phyloP scores from a whole-genome alignment of 2,329 filamentous ascomycete genomes.

The Talaromyces sp. region DNA sequence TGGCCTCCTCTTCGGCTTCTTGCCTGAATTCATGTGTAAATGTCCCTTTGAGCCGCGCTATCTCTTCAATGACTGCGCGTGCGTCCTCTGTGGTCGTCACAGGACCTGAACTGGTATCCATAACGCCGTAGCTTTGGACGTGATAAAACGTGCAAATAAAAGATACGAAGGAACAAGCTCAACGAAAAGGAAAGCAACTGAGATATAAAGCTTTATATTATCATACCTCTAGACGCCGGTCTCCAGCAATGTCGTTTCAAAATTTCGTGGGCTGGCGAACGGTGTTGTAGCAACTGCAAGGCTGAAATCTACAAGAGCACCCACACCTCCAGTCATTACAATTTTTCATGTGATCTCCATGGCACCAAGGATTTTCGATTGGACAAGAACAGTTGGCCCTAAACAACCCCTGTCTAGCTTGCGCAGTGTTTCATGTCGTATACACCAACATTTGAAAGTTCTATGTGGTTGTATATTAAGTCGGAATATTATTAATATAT shows the following conservation, averaged over 20 bases:
- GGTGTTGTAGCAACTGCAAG: not conserved
- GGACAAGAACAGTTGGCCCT: not conserved
- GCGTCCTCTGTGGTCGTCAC: conserved; percentile 4
- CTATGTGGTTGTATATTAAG: too few relatives aligned
- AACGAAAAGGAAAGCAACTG: conserved; percentile 3
- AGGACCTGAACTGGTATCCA: not conserved
- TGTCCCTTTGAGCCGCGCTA: conserved; percentile 5
- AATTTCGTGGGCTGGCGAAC: not conserved
- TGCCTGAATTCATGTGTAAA: conserved; percentile 2
- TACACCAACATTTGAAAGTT: too few relatives aligned
- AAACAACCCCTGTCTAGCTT: conserved; percentile 1
- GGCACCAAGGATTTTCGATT: not conserved
- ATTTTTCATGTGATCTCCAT: not conserved
- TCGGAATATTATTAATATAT: too few relatives aligned
- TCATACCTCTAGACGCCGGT: too few relatives aligned
- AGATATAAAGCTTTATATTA: not conserved
- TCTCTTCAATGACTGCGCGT: conserved; percentile 5
- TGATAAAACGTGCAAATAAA: conserved; percentile 1
- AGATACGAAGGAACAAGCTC: not conserved
- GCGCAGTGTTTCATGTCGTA: not conserved
- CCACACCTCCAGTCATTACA: not conserved
- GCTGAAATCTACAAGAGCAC: not conserved
- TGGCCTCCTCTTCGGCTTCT: conserved; percentile 5
- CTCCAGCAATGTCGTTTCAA: not conserved
- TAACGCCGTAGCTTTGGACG: conserved; percentile 3